Base-by-base conservation (phyloP, 2,329 filamentous ascomycete species). In the Aspergillus thermomutatus region DNA sequence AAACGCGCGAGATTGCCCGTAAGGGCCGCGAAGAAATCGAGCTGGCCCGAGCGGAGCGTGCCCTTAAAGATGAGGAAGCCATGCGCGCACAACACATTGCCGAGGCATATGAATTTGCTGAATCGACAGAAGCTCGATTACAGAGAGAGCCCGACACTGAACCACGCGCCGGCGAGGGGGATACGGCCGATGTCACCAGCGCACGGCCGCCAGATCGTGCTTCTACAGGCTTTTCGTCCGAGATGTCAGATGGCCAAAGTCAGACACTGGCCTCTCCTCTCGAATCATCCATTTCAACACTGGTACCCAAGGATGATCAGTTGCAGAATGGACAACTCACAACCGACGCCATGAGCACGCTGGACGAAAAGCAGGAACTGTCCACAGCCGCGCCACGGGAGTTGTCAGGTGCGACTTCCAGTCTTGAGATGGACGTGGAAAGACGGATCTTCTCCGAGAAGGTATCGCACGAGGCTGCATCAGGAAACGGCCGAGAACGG, bases 1-100 rank as follows among this genome's bases (percentile, higher is more conserved):
- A 88, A 59, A 89, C 87, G 0, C 82, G 87, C 1, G 75, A 81
- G 17, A 86, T 88, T 45, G 85, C 87, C 2, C 77, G 76, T 2
- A 79, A 79, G 47, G 85, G 85, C 2, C 79, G 82, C 23, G 64
- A 74, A 26, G 80, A 83, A 40, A 64, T 83, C 26, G 77, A 82
- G 62, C 64, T 67, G 9, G 75, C 77, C 26, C 73, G 74, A 49
- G 73, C 72, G 3, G 73, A 80, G 55, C 73, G 72, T 52, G 66
- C 66, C 21, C 48, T 46, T 7, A 26, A 10, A 17, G 43, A 46
- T 4, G 43, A 46, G 23, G 21, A 46, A 26, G 23, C 43, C 21
- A 46, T 21, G 14, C 21, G 43, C 11, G 21, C 10, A 17, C 43
- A 26, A 46, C n/a, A 43, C 8, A 11, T 21, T 19, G 8, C 40